These are phyloP conservation scores for Corynespora cassiicola DNA, from an alignment of 2,329 filamentous ascomycete species.

Conservation along the genomic window DNA sequence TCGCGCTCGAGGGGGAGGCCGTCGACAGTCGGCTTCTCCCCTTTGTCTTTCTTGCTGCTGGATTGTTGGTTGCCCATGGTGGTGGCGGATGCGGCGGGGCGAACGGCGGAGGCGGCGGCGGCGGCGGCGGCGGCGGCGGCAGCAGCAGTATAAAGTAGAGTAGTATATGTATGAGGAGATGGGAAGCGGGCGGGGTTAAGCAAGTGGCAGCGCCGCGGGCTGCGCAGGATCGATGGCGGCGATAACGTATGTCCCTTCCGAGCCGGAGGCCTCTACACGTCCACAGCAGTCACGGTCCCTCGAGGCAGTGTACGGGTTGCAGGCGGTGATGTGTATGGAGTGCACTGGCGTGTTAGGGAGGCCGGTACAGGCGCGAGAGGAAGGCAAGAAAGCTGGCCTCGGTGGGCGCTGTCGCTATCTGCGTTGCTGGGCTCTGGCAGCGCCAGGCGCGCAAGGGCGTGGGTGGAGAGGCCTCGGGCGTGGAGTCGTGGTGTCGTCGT, in stretches of 20 bases:
- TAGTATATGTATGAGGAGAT: background rate
- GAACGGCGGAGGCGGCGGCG: background rate
- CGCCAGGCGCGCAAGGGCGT: conserved; percentile 31
- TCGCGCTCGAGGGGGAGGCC: conserved; percentile 72
- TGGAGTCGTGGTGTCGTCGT: conserved; percentile 37
- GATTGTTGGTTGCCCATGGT: conserved; percentile 80
- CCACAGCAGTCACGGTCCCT: conserved; percentile 19
- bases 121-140: background rate
- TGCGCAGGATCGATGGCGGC: conserved; percentile 21
- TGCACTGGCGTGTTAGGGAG: conserved; percentile 47
- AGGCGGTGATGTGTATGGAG: conserved; percentile 6
- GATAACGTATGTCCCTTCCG: conserved; percentile 22
- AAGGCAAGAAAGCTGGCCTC: conserved; percentile 53
- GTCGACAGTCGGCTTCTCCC: conserved; percentile 52
- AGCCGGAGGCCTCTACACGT: conserved; percentile 12
- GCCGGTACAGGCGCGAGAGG: conserved; percentile 52
- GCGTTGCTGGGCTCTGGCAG: conserved; percentile 35
- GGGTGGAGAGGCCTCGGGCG: conserved; percentile 38
- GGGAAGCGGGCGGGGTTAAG: conserved; percentile 5
- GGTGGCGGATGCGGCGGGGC: conserved; percentile 38
- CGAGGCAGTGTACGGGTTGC: conserved; percentile 5
- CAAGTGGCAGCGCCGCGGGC: conserved; percentile 23
- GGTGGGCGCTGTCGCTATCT: conserved; percentile 48
- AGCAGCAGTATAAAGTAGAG: background rate
- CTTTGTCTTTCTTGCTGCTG: conserved; percentile 58